These are phyloP conservation scores for Thalassiosira ordinaria DNA, from an alignment of 352 stramenopile species.

Conservation along the genomic window DNA sequence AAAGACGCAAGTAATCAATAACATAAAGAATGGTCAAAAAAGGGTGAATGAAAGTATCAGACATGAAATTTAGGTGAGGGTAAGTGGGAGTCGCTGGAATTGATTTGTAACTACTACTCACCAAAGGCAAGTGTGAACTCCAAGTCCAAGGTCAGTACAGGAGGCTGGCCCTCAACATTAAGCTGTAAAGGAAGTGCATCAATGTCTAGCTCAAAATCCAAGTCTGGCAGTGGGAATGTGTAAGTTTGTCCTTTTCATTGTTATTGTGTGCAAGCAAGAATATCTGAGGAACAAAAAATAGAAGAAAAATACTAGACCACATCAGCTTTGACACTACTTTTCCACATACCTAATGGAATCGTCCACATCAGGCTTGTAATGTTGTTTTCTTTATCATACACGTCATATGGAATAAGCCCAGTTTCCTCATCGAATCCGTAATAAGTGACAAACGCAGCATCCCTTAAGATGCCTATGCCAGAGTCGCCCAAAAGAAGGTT, in stretches of 20 bases:
- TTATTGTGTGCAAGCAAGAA: too few relatives aligned
- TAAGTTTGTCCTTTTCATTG: constrained; percentile 20
- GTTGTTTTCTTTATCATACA: constrained; percentile 2
- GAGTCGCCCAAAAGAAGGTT: background rate
- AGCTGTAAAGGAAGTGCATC: constrained; percentile 41
- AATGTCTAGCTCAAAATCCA: constrained; percentile 46
- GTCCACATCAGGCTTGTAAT: constrained; percentile 52
- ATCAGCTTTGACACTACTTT: too few relatives aligned
- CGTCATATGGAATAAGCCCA: background rate
- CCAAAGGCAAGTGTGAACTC: background rate
- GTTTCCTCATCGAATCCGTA: constrained; percentile 25
- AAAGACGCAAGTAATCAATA: too few relatives aligned
- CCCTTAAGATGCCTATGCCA: background rate
- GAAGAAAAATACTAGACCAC: too few relatives aligned
- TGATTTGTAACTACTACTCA: too few relatives aligned
- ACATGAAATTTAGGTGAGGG: too few relatives aligned
- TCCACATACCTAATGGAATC: constrained; percentile 40
- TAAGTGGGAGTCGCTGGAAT: too few relatives aligned
- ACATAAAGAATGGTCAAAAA: too few relatives aligned
- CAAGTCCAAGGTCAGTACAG: background rate
- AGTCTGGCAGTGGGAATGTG: constrained; percentile 20
- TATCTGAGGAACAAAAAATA: too few relatives aligned
- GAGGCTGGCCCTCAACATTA: constrained; percentile 1
- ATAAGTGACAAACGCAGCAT: constrained; percentile 20
- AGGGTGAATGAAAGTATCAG: too few relatives aligned